These are phyloP conservation scores for Pyrenochaeta sp. DNA, from an alignment of 2,329 filamentous ascomycete species.

Conservation along the genomic window DNA sequence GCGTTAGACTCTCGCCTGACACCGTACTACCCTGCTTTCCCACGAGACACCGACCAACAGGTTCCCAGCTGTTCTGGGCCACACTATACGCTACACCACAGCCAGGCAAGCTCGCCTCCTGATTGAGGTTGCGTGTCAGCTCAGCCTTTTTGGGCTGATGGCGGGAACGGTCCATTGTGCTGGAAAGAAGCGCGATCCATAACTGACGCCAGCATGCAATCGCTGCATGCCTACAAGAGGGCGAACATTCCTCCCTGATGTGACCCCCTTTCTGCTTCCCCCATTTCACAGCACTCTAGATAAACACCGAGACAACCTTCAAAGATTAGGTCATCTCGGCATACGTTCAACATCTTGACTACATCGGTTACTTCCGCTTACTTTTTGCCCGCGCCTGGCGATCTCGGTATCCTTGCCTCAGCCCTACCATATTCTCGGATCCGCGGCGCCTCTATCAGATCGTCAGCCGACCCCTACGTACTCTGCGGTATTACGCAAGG, in stretches of 20 bases:
- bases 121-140: slow-evolving; percentile 41
- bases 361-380: slow-evolving; percentile 1
- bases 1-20: slow-evolving; percentile 27
- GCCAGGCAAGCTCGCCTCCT: slow-evolving; percentile 25
- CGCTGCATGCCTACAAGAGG: slow-evolving; percentile 36
- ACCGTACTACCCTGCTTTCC: slow-evolving; percentile 23
- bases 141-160: slow-evolving; percentile 32
- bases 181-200: slow-evolving; percentile 25
- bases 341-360: slow-evolving; percentile 1
- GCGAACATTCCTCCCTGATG: slow-evolving; percentile 21
- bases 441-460: slow-evolving; percentile 14
- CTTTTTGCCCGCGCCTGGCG: slow-evolving; percentile 7
- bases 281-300: slow-evolving; percentile 2
- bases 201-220: slow-evolving; percentile 23
- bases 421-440: slow-evolving; percentile 26
- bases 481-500: slow-evolving; percentile 21
- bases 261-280: slow-evolving; percentile 5
- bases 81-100: slow-evolving; percentile 24
- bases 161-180: slow-evolving; percentile 27
- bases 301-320: not conserved
- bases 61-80: slow-evolving; percentile 26
- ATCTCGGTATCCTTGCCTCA: slow-evolving; percentile 24
- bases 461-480: slow-evolving; percentile 24
- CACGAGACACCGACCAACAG: slow-evolving; percentile 21
- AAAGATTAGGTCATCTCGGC: slow-evolving; percentile 2